phyloP scores from a whole-genome alignment of 805 yeast species.

The Candida hungchunana region DNA sequence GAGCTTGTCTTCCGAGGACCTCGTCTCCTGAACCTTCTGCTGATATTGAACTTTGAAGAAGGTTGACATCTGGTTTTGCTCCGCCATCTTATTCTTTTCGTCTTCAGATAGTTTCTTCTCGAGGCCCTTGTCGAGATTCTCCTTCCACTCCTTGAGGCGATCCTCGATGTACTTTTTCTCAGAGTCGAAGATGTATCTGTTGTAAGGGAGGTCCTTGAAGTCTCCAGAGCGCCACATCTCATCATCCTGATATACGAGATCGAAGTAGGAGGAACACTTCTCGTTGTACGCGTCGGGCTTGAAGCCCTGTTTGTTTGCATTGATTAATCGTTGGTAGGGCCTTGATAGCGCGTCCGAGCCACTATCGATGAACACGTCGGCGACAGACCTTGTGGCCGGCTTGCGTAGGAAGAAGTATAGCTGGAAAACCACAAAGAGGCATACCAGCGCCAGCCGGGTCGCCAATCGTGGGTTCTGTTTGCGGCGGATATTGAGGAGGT shows the following conservation, averaged over 20 bases:
- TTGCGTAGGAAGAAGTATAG: conserved; percentile 5
- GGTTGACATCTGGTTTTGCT: conserved; percentile 14
- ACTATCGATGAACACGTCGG: conserved; percentile 6
- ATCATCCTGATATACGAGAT: conserved; percentile 20
- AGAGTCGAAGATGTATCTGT: conserved; percentile 19
- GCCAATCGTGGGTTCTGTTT: neutral
- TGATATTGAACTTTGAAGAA: conserved; percentile 17
- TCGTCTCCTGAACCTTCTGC: conserved; percentile 16
- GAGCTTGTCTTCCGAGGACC: conserved; percentile 21
- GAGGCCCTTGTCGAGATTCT: conserved; percentile 3
- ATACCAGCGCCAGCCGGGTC: conserved; percentile 3
- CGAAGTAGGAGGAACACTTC: conserved; percentile 30
- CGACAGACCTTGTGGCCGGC: neutral
- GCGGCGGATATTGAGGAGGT: neutral
- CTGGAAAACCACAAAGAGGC: conserved; percentile 8
- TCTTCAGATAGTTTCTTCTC: conserved; percentile 9
- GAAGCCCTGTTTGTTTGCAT: conserved; percentile 5
- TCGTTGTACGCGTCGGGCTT: conserved; percentile 14
- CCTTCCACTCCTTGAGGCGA: conserved; percentile 14
- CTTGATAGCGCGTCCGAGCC: conserved; percentile 3
- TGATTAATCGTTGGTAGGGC: conserved; percentile 8
- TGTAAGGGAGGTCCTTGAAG: conserved; percentile 18
- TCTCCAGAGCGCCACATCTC: conserved; percentile 23
- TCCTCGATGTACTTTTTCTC: conserved; percentile 17
- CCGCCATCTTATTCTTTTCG: conserved; percentile 13